Evolutionary conservation across 352 stramenopile genomes (phyloP).

Genomic region (Globisporangium recalcitrans): DNA sequence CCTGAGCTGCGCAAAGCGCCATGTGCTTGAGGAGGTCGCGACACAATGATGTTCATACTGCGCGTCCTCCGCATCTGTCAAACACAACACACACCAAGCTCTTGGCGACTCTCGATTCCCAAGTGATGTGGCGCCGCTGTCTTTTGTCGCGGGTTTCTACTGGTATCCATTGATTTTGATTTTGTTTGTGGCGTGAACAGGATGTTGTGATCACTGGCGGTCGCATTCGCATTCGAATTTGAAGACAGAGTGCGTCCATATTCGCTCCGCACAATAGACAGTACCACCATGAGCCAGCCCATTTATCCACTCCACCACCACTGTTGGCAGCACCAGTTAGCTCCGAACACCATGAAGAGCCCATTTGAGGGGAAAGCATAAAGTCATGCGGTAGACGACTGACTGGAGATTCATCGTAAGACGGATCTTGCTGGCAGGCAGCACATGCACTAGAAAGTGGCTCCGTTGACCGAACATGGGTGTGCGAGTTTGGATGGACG

Average conservation of each 20-base stretch:
- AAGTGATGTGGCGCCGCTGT: no score
- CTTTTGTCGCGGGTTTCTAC: not conserved
- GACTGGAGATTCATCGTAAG: not conserved
- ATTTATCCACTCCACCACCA: not conserved
- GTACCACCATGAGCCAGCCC: not conserved
- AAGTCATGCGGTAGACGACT: not conserved
- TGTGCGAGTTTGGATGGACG: not conserved
- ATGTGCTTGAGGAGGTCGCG: no score
- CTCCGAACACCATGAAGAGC: not conserved
- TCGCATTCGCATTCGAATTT: not conserved
- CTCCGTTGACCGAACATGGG: not conserved
- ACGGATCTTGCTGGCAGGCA: not conserved
- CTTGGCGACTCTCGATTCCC: no score
- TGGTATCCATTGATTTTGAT: not conserved
- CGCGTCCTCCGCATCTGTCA: not conserved
- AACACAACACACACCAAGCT: not conserved
- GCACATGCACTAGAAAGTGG: not conserved
- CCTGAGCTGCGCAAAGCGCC: not conserved
- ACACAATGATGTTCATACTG: not conserved
- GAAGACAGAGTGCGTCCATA: not conserved
- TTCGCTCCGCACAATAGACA: not conserved
- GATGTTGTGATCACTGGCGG: not conserved
- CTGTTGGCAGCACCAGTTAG: not conserved
- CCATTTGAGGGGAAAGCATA: not conserved
- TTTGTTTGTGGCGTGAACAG: not conserved